A percentile compares a stretch with the other conserved stretches of the same genome.
Evolutionary conservation across 176 grass and related monocot genomes (phyloP).

Genomic region (Typha latifolia): DNA sequence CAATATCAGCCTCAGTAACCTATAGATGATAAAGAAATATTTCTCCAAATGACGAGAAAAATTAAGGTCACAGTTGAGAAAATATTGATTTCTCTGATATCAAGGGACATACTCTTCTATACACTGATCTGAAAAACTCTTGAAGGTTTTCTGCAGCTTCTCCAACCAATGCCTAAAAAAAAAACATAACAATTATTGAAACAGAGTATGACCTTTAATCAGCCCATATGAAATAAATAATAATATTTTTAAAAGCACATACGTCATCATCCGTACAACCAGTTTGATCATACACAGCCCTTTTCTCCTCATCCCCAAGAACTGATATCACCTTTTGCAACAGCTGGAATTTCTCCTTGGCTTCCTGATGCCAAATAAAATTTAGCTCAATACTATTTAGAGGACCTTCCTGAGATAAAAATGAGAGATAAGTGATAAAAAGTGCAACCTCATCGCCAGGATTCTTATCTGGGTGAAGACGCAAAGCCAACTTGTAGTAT

Average conservation of each 20-base stretch:
- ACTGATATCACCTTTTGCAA: conserved; percentile 95
- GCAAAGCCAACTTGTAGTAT: conserved; percentile 79
- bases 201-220: background rate
- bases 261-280: conserved; percentile 89
- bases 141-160: conserved; percentile 68
- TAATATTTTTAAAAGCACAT: conserved; percentile 27
- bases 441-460: conserved; percentile 75
- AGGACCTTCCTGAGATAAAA: conserved; percentile 11
- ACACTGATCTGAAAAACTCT: conserved; percentile 82
- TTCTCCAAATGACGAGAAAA: background rate
- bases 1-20: conserved; percentile 91
- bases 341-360: conserved; percentile 88
- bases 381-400: conserved; percentile 8
- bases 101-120: conserved; percentile 40
- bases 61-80: background rate
- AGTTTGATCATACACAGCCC: conserved; percentile 71
- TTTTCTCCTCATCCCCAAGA: conserved; percentile 90
- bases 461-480: conserved; percentile 96
- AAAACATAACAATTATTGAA: conserved; percentile 7
- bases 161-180: conserved; percentile 69
- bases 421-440: conserved; percentile 12
- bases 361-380: conserved; percentile 49
- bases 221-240: background rate
- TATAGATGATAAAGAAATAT: conserved; percentile 12
- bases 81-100: background rate